A percentile compares a stretch with the other conserved stretches of the same genome.
phyloP scores from a whole-genome alignment of 345 rosid species.

The Acer campestre region DNA sequence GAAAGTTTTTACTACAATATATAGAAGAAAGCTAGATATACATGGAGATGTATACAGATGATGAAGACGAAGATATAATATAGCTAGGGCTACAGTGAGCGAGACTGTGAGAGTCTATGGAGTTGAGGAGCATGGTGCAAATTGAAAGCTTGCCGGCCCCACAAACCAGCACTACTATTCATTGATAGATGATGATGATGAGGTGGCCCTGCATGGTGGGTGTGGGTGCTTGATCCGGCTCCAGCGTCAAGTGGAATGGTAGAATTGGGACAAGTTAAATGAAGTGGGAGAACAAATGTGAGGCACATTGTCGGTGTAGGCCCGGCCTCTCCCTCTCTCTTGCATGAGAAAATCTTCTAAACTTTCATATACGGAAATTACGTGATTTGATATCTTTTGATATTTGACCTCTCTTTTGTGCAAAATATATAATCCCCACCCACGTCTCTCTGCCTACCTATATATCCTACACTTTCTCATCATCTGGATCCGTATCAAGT shows the following conservation, averaged over 20 bases:
- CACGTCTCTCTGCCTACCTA: neutral
- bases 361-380: neutral
- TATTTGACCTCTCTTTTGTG: neutral
- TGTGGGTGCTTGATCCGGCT: slow-evolving; percentile 16
- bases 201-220: neutral
- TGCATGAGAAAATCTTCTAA: neutral
- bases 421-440: neutral
- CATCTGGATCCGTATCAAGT: too few relatives aligned
- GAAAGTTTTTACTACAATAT: neutral
- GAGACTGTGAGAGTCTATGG: neutral
- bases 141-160: neutral
- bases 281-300: slow-evolving; percentile 15
- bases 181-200: neutral
- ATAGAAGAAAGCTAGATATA: neutral
- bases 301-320: slow-evolving; percentile 17
- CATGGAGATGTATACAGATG: neutral
- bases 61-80: neutral
- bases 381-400: neutral
- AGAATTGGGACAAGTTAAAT: slow-evolving; percentile 2
- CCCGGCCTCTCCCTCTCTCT: neutral
- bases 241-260: slow-evolving; percentile 10
- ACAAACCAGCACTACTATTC: neutral
- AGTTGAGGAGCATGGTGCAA: neutral
- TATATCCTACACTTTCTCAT: neutral
- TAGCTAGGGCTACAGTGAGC: neutral